These are phyloP conservation scores for Pyronema omphalodes DNA, from an alignment of 495 filamentous ascomycete genomes.

Conservation along the genomic window DNA sequence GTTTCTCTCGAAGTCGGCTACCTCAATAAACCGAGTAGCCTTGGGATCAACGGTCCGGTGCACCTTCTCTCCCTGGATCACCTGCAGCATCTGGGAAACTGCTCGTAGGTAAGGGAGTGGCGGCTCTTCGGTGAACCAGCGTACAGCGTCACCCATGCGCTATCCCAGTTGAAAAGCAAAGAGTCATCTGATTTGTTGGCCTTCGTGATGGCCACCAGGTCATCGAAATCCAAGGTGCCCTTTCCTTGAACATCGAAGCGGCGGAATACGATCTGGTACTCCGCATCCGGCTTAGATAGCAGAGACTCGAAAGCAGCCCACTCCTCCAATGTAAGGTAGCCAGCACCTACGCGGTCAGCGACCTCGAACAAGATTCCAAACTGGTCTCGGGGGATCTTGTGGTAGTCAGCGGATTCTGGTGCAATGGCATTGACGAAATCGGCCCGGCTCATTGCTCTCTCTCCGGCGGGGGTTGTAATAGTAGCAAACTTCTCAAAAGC, in stretches of 20 bases:
- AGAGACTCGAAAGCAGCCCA: conserved; percentile 90
- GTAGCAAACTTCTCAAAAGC: conserved; percentile 54
- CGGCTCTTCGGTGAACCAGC: conserved; percentile 65
- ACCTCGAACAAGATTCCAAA: conserved; percentile 83
- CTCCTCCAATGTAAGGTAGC: conserved; percentile 59
- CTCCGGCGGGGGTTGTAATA: conserved; percentile 54
- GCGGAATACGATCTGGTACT: conserved; percentile 96
- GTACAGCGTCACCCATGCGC: conserved; percentile 92
- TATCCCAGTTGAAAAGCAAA: conserved; percentile 93
- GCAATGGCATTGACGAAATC: conserved; percentile 84
- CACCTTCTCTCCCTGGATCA: conserved; percentile 85
- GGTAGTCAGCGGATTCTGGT: conserved; percentile 74
- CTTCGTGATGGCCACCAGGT: conserved; percentile 64
- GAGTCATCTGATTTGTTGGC: conserved; percentile 59
- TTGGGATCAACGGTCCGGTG: conserved; percentile 86
- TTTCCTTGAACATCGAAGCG: conserved; percentile 73
- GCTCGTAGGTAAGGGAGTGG: conserved; percentile 82
- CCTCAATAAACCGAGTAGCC: conserved; percentile 91
- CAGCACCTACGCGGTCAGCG: conserved; percentile 56
- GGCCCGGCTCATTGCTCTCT: conserved; percentile 59
- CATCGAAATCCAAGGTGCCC: conserved; percentile 69
- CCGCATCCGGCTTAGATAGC: conserved; percentile 81
- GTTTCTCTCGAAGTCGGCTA: conserved; percentile 89
- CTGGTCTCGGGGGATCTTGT: conserved; percentile 91
- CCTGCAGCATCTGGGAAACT: conserved; percentile 92